Evolutionary conservation across 441 rosid genomes (phyloP).

Genomic region (Eutrema salsugineum): DNA sequence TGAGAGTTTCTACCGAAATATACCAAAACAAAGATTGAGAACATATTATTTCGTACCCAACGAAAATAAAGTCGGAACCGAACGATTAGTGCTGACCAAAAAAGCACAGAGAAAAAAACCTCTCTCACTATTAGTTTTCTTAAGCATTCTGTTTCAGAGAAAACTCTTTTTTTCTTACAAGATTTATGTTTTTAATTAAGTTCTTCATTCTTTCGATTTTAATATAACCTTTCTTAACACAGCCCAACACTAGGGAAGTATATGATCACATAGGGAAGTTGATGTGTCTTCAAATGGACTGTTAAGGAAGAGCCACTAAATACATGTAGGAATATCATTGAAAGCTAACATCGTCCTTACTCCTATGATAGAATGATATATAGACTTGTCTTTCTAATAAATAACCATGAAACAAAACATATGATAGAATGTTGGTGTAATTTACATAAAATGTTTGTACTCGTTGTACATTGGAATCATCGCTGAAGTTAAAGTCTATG

Average conservation of each 20-base stretch:
- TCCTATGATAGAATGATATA: no score
- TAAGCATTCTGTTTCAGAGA: background rate
- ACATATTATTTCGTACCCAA: background rate
- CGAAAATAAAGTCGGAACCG: background rate
- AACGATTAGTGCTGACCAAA: background rate
- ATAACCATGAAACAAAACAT: background rate
- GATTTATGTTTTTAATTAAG: background rate
- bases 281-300: background rate
- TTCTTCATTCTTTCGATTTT: background rate
- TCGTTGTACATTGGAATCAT: background rate
- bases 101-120: background rate
- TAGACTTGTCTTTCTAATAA: background rate
- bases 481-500: background rate
- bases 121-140: background rate
- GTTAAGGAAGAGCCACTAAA: background rate
- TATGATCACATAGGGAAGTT: background rate
- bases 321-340: background rate
- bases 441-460: background rate
- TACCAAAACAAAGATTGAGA: background rate
- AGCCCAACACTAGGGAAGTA: background rate
- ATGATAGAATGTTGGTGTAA: background rate
- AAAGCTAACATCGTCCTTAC: no score
- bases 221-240: background rate
- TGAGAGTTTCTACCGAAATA: background rate
- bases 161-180: background rate